Evolutionary conservation across 441 rosid genomes (phyloP).

Genomic region (Aleurites moluccanus): DNA sequence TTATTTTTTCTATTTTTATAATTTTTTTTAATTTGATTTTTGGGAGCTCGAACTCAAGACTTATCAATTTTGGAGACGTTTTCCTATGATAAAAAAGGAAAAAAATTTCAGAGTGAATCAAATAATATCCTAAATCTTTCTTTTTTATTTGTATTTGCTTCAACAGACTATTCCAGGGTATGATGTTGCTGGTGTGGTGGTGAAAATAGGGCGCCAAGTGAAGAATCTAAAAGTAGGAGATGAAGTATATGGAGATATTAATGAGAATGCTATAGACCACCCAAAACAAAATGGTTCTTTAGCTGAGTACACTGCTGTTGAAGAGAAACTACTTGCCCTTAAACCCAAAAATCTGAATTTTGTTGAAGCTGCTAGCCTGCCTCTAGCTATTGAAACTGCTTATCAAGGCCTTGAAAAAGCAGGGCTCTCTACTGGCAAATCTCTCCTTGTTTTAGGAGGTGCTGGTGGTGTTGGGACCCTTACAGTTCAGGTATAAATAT

Average conservation of each 20-base stretch:
- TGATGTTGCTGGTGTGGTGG: slow-evolving; percentile 81
- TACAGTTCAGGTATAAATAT: slow-evolving; percentile 54
- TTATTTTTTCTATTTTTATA: no score
- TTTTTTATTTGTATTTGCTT: not conserved
- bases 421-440: slow-evolving; percentile 60
- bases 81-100: no score
- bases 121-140: no score
- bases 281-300: slow-evolving; percentile 70
- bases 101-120: no score
- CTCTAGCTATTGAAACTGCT: slow-evolving; percentile 71
- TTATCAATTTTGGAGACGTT: no score
- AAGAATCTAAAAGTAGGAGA: slow-evolving; percentile 65
- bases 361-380: slow-evolving; percentile 69
- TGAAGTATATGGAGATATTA: slow-evolving; percentile 70
- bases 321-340: slow-evolving; percentile 63
- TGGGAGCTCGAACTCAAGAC: no score
- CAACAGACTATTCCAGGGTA: slow-evolving; percentile 73
- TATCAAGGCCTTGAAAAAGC: slow-evolving; percentile 73
- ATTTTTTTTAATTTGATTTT: no score
- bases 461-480: slow-evolving; percentile 88
- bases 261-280: slow-evolving; percentile 66
- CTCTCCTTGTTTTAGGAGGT: slow-evolving; percentile 67
- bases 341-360: slow-evolving; percentile 72
- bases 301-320: slow-evolving; percentile 71
- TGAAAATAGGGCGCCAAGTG: slow-evolving; percentile 59